Evolutionary conservation across 441 rosid species (phyloP), one percentile per base, ranked within the genome.

Genomic region (Biscutella auriculata): DNA sequence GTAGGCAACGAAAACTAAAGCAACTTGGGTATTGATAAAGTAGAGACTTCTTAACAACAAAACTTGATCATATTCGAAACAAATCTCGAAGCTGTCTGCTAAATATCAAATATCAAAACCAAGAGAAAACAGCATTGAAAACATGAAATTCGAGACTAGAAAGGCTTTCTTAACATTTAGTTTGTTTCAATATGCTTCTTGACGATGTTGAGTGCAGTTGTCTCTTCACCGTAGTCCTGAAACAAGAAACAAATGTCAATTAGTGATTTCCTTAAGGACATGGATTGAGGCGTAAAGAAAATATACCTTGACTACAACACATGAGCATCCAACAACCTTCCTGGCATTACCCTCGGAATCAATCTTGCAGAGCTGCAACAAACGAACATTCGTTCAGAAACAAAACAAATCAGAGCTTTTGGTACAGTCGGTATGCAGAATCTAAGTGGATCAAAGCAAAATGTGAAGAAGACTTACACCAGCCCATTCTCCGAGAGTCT

Each of bases 401-500:
- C 34, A 9, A 5, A n/a, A n/a, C n/a, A n/a, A n/a, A n/a, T n/a
- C 6, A 2, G 11, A 27, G 26, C 9, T n/a, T 12, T 63, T 8
- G 2, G 5, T 8, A 11, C 12, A 11, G 16, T 25, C 2, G 29
- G 16, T 8, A 14, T n/a, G 14, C 2, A 13, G 15, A 40, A 5
- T 28, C 5, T n/a, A n/a, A 8, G 11, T 5, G 25, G 23, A 23
- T 32, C 7, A 26, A 8, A 15, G 5, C 8, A 2, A 15, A 59
- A 35, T 29, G 0, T 15, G n/a, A n/a, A n/a, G 9, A 41, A 35
- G 27, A 82, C 94, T 80, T 76, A 92, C 98, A 37, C 98, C 98
- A 65, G 95, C 96, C 98, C 98, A 92, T 63, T 92, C 96, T 19
- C 98, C 98, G 0, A 88, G 96, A 35, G 93, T 75, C 69, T 88